Percentiles rank a stretch among this genome's conserved stretches.
Evolutionary conservation across 73 alveolate species (phyloP).

Genomic region (Uronychia binucleata): DNA sequence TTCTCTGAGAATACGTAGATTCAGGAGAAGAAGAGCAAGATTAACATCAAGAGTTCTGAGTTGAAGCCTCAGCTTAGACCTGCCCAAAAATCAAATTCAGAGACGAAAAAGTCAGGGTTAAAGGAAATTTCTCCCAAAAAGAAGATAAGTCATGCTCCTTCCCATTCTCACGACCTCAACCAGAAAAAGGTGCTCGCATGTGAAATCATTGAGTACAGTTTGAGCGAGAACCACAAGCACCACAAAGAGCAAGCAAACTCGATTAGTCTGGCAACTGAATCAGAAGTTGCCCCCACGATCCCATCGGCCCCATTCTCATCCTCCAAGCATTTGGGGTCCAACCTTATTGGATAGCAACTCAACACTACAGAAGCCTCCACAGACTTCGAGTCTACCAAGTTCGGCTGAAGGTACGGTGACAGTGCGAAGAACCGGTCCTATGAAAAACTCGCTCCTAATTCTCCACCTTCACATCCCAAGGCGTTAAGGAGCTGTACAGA

Average conservation of each 20-base stretch:
- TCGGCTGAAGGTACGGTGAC: background rate
- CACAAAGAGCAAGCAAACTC: background rate
- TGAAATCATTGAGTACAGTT: background rate
- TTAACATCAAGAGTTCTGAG: no score
- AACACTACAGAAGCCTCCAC: background rate
- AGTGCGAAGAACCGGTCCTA: background rate
- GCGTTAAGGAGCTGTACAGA: slow-evolving; percentile 1
- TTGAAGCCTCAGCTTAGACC: no score
- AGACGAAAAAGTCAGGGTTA: no score
- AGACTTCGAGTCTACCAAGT: background rate
- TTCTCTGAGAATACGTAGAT: no score
- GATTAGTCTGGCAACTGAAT: background rate
- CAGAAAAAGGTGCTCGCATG: background rate
- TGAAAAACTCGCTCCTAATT: background rate
- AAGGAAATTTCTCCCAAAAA: no score
- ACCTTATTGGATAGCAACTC: background rate
- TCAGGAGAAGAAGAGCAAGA: no score
- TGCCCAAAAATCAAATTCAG: no score
- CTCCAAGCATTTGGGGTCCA: background rate
- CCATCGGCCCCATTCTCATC: background rate
- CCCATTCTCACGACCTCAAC: no score
- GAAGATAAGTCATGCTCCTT: no score
- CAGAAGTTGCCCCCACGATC: background rate
- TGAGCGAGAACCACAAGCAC: background rate
- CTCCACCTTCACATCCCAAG: background rate